Percentiles rank a stretch among this genome's conserved stretches.
These are phyloP conservation scores for Phyllosticta citribraziliensis DNA, from an alignment of 2,329 filamentous ascomycete genomes.

Conservation along the genomic window DNA sequence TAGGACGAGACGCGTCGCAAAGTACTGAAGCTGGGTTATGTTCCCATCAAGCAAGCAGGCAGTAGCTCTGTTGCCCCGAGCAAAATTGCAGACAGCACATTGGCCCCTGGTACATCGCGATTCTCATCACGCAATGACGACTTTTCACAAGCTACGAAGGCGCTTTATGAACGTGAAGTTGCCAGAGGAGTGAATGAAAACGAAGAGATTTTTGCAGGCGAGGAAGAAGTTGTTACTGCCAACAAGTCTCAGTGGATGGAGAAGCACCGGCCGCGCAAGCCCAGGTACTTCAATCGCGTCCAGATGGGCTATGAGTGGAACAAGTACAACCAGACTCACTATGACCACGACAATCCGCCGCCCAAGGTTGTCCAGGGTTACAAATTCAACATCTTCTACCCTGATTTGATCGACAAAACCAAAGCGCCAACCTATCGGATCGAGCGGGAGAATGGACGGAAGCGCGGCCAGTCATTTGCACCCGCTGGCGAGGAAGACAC, in stretches of 20 bases:
- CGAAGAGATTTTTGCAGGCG: conserved; percentile 88
- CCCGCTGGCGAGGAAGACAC: conserved; percentile 94
- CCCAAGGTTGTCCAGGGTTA: conserved; percentile 98
- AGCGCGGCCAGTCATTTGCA: conserved; percentile 83
- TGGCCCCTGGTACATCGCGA: conserved; percentile 49
- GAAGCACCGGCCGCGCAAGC: conserved; percentile 83
- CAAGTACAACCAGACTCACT: conserved; percentile 99
- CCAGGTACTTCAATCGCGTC: conserved; percentile 93
- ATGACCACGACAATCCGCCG: conserved; percentile 95
- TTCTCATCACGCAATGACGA: conserved; percentile 68
- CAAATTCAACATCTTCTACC: conserved; percentile 99
- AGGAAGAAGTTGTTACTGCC: conserved; percentile 63
- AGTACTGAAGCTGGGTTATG: conserved; percentile 55
- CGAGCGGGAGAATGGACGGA: conserved; percentile 81
- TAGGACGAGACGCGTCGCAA: conserved; percentile 49
- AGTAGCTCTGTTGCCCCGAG: conserved; percentile 17
- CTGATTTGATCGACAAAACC: conserved; percentile 87
- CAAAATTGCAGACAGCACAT: conserved; percentile 34
- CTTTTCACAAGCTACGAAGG: conserved; percentile 77
- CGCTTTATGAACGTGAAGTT: conserved; percentile 84
- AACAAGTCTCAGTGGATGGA: conserved; percentile 67
- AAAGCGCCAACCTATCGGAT: conserved; percentile 95
- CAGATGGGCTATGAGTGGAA: conserved; percentile 99
- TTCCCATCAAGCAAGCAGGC: conserved; percentile 46
- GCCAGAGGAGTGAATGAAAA: conserved; percentile 85